phyloP scores from a whole-genome alignment of 2,329 filamentous ascomycete genomes.

The Fusarium decemcellulare region DNA sequence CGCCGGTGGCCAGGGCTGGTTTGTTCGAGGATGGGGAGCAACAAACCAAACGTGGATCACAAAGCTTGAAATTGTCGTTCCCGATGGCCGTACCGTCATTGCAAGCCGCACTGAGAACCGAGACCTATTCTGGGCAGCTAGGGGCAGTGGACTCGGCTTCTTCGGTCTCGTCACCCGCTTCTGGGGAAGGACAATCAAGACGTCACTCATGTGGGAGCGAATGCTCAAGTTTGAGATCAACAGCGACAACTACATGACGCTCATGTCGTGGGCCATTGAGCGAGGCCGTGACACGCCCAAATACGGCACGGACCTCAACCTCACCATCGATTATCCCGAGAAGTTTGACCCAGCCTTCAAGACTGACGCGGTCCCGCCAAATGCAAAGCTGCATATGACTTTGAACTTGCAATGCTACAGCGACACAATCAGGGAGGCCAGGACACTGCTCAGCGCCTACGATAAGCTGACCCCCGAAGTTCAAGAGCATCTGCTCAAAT shows the following conservation, averaged over 20 bases:
- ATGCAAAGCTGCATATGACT: constrained; percentile 19
- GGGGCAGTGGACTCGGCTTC: constrained; percentile 18
- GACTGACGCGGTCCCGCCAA: constrained; percentile 13
- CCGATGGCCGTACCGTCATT: constrained; percentile 15
- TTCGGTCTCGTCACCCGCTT: constrained; percentile 21
- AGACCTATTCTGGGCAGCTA: constrained; percentile 22
- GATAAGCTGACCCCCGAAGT: constrained; percentile 23
- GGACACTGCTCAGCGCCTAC: constrained; percentile 21
- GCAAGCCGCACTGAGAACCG: constrained; percentile 25
- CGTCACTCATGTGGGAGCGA: constrained; percentile 22
- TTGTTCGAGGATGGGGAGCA: constrained; percentile 25
- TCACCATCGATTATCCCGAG: constrained; percentile 24
- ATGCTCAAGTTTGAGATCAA: constrained; percentile 26
- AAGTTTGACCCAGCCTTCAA: constrained; percentile 23
- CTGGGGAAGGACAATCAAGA: constrained; percentile 24
- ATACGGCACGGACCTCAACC: constrained; percentile 24
- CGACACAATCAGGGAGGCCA: constrained; percentile 14
- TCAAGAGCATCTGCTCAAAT: constrained; percentile 9
- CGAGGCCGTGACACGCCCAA: constrained; percentile 27
- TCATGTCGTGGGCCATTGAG: constrained; percentile 26
- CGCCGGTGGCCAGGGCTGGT: constrained; percentile 23
- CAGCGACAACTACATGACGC: constrained; percentile 24
- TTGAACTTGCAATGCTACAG: constrained; percentile 20
- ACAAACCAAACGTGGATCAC: constrained; percentile 23
- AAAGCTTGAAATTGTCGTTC: constrained; percentile 25